Evolutionary conservation across 2,329 filamentous ascomycete species (phyloP), one percentile per base, ranked within the genome.

Genomic region (Trichoderma harzianum): DNA sequence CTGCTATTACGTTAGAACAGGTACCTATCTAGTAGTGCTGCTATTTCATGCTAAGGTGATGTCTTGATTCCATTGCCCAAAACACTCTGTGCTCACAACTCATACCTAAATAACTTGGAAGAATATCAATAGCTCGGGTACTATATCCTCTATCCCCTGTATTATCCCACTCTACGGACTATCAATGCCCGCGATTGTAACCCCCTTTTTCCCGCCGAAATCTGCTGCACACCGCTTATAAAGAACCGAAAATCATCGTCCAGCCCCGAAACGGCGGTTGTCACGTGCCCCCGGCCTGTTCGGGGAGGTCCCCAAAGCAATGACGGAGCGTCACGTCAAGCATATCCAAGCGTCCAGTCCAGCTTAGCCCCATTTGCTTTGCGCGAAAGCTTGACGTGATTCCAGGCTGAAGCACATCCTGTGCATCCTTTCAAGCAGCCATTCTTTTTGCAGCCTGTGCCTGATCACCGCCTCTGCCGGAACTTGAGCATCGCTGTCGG

Each of bases 301-400:
- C 72, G 73, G 61, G 69, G 47, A 70, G 67, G 73, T 70, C 32
- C 30, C 32, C 30, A 72, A 72, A 75, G 74, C 74, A 60, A 80
- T 81, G 80, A 81, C 70, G 72, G 76, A 73, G 78, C 76, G 74
- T 77, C 73, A 78, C 74, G 75, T 72, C 73, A 72, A 72, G 28
- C 43, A 51, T 36, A 36, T 21, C 43, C 43, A 51, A 51, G 43
- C 43, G 43, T 51, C 36, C 60, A 58, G 34, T 51, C 36, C 60
- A 58, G 34, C 61, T 14, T 58, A 71, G 53, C 67, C 71, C 69
- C 62, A 55, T 28, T 34, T 62, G 21, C 55, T 24, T 36, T 69
- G 39, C 55, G 70, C 64, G 74, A 77, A 75, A 76, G 73, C 78
- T 80, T 74, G 76, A 76, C 78, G 75, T 78, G 78, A 78, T 77